Base-by-base conservation (phyloP, 352 stramenopile genomes). In the Pythium inflatum region DNA sequence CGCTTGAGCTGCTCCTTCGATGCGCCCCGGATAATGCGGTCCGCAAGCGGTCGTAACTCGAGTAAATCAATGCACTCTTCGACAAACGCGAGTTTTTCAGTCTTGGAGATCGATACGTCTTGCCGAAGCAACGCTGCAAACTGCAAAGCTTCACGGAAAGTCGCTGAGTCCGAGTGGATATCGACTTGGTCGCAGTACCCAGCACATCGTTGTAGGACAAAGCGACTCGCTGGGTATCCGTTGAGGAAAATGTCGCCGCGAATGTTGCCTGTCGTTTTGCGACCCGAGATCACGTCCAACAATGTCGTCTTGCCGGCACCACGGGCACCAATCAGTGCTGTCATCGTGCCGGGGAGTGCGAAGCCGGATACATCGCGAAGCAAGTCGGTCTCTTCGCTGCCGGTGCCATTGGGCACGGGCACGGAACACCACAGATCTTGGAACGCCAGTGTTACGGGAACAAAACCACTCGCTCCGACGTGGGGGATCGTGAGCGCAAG, bases 1-100 rank as follows among this genome's bases (percentile, higher is more conserved):
- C 93, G 80, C 77, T 98, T 98, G 71, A 93, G 90, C 68, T 98
- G 90, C 71, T 98, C 93, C 43, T 97, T 87, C 14, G 83, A 96
- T 12, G 62, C 60, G 36, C 86, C 72, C 8, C 73, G 96, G 95
- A 90, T 70, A 59, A 95, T 74, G 34, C 87, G 82, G 4, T 43
- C 50, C 2, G 71, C 62, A 25, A 92, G 86, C 3, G 45, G 18
- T 0, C 59, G 71, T n/a, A 91, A 48, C 41, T 92, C 80, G 5
- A 90, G 74, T 22, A 94, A 51, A 1, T 89, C 80, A 20, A 95
- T 75, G 16, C 89, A 76, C 55, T 75, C 54, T 38, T 81, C 56
- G 25, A 88, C 71, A 48, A 86, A 79, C 41, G 74, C 46, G 24
- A 73, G 73, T 11, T 60, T 53, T 1, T 33, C 50, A 30, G 56